Conservation (phyloP, 495 filamentous ascomycete genomes). For the Hapsidospora chrysogenum region DNA sequence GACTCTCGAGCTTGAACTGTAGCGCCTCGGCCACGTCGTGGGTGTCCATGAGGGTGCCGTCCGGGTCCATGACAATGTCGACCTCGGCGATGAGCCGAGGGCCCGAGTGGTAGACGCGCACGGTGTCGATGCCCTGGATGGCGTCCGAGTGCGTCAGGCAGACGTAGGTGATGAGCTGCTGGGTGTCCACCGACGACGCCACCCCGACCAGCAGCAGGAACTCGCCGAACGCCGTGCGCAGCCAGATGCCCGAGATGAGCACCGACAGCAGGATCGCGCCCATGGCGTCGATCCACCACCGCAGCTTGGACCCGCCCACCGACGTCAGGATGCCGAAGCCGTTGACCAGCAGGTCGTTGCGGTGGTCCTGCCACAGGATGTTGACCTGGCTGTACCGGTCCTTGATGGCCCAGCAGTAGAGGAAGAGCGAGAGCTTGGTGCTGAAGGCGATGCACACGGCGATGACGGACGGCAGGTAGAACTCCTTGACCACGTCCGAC, state of each 20-base stretch:
- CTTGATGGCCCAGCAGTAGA: slow-evolving; percentile 84
- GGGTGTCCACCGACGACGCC: slow-evolving; percentile 65
- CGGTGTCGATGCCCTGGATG: slow-evolving; percentile 81
- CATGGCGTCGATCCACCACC: slow-evolving; percentile 91
- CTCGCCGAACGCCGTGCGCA: slow-evolving; percentile 70
- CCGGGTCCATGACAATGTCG: slow-evolving; percentile 70
- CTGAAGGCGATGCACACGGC: slow-evolving; percentile 72
- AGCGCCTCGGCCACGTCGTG: slow-evolving; percentile 91
- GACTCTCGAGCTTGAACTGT: slow-evolving; percentile 82
- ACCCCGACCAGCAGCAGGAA: slow-evolving; percentile 85
- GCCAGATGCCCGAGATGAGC: slow-evolving; percentile 64
- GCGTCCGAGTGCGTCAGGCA: slow-evolving; percentile 76
- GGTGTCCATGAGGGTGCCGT: slow-evolving; percentile 51
- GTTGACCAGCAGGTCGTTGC: slow-evolving; percentile 80
- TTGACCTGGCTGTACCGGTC: slow-evolving; percentile 76
- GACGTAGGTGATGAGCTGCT: slow-evolving; percentile 93
- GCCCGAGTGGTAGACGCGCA: slow-evolving; percentile 81
- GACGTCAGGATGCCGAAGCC: slow-evolving; percentile 83
- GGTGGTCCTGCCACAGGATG: slow-evolving; percentile 86
- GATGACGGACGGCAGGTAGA: slow-evolving; percentile 75
- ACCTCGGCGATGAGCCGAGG: slow-evolving; percentile 83
- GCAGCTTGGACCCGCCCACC: slow-evolving; percentile 69
- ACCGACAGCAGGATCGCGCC: slow-evolving; percentile 74
- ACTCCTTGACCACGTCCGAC: slow-evolving; percentile 28
- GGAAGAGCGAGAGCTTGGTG: slow-evolving; percentile 70